Conservation (phyloP, 345 rosid species). For the Populus pruinosa region DNA sequence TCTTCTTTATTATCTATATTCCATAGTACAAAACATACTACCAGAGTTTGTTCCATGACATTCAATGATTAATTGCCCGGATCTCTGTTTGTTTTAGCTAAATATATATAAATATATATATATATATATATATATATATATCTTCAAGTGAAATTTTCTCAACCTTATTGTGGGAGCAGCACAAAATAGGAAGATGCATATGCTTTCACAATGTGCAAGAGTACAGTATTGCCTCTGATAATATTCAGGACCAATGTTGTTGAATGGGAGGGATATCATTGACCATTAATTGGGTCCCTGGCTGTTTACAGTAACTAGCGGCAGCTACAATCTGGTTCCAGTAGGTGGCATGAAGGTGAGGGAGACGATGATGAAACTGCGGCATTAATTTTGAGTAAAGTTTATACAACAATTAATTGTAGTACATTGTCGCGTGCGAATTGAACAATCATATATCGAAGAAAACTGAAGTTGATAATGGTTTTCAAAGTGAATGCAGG, state of each 20-base stretch:
- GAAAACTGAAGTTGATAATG: not conserved
- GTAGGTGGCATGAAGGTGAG: too few relatives aligned
- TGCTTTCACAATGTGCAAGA: not conserved
- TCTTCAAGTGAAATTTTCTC: not conserved
- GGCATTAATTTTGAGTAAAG: not conserved
- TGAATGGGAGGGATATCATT: not conserved
- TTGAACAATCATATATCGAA: not conserved
- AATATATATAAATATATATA: too few relatives aligned
- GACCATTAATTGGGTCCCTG: not conserved
- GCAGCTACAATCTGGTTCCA: too few relatives aligned
- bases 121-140: too few relatives aligned
- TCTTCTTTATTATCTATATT: not conserved
- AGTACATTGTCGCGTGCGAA: not conserved
- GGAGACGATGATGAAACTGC: too few relatives aligned
- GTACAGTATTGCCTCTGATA: not conserved
- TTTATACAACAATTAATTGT: not conserved
- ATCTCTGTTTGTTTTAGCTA: not conserved
- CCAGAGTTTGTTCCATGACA: not conserved
- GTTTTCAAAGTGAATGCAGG: too few relatives aligned
- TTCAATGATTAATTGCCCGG: not conserved
- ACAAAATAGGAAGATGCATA: too few relatives aligned
- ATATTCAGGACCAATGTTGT: not conserved
- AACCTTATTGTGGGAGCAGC: not conserved
- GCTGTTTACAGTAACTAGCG: not conserved
- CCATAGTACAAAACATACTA: not conserved